phyloP scores from a whole-genome alignment of 192 early-diverging fungal genomes.

The Pilaira anomala region DNA sequence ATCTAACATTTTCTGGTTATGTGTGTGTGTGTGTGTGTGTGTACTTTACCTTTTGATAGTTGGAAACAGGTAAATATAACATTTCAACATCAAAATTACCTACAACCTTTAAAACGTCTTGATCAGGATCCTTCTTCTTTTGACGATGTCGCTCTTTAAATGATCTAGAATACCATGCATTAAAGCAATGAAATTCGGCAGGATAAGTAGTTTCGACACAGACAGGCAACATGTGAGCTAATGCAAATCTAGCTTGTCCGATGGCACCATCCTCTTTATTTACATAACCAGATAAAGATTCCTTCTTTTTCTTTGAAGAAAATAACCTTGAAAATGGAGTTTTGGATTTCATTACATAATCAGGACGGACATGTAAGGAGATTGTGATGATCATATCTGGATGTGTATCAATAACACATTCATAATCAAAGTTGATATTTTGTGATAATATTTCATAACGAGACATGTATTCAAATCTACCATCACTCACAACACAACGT shows the following conservation, averaged over 20 bases:
- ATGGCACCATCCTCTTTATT: slow-evolving; percentile 32
- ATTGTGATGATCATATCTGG: slow-evolving; percentile 29
- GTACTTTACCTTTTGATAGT: slow-evolving; percentile 11
- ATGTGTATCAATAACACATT: slow-evolving; percentile 31
- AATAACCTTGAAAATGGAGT: slow-evolving; percentile 24
- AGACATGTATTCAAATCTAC: slow-evolving; percentile 32
- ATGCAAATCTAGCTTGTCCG: slow-evolving; percentile 33
- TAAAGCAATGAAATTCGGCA: slow-evolving; percentile 31
- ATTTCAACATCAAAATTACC: slow-evolving; percentile 31
- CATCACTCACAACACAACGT: slow-evolving; percentile 33
- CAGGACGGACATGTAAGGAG: slow-evolving; percentile 28
- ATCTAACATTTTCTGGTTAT: not conserved
- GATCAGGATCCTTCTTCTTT: slow-evolving; percentile 16
- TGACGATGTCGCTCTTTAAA: slow-evolving; percentile 11
- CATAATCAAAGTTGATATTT: slow-evolving; percentile 29
- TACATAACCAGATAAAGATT: slow-evolving; percentile 25
- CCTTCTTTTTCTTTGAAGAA: slow-evolving; percentile 19
- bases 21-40: not conserved
- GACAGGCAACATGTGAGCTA: slow-evolving; percentile 22
- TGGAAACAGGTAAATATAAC: slow-evolving; percentile 25
- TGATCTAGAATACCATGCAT: slow-evolving; percentile 26
- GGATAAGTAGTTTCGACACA: slow-evolving; percentile 19
- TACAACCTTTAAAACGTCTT: slow-evolving; percentile 27
- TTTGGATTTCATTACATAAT: slow-evolving; percentile 20
- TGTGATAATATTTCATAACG: slow-evolving; percentile 20